phyloP scores from a whole-genome alignment of 1,284 basidiomycete species.

The Cyathus pygmaeus region DNA sequence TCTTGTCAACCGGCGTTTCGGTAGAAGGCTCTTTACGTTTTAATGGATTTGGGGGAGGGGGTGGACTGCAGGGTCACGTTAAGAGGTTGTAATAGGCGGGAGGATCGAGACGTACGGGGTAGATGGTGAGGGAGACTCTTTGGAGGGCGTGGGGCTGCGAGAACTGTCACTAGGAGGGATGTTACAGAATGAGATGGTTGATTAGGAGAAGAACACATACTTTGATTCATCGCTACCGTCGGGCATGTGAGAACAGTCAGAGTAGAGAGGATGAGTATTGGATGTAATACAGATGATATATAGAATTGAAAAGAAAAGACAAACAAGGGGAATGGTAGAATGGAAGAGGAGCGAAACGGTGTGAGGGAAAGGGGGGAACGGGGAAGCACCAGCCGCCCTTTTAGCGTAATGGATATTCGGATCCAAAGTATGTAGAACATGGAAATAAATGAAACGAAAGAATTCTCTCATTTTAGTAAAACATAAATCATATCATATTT shows the following conservation, averaged over 20 bases:
- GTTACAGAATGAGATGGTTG: background rate
- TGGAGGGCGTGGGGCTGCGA: background rate
- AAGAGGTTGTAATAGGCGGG: background rate
- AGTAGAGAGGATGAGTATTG: background rate
- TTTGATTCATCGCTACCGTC: slow-evolving; percentile 3
- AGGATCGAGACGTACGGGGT: slow-evolving; percentile 13
- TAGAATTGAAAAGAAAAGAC: slow-evolving; percentile 5
- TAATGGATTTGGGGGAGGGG: slow-evolving; percentile 18
- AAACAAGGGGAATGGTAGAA: slow-evolving; percentile 2
- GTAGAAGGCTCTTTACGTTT: slow-evolving; percentile 37
- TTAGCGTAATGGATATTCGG: slow-evolving; percentile 36
- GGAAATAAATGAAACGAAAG: slow-evolving; percentile 6
- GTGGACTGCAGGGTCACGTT: background rate
- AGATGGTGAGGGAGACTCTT: slow-evolving; percentile 8
- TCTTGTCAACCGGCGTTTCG: slow-evolving; percentile 19
- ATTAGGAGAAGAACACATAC: slow-evolving; percentile 5
- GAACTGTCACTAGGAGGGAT: background rate
- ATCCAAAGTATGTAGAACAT: slow-evolving; percentile 32
- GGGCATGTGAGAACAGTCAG: background rate
- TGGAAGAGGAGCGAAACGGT: slow-evolving; percentile 5
- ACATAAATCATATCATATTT: slow-evolving; percentile 1
- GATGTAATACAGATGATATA: background rate
- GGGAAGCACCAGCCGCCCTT: slow-evolving; percentile 21
- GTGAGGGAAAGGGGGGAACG: slow-evolving; percentile 12
- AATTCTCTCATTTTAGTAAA: slow-evolving; percentile 5